Percentiles rank a stretch among this genome's conserved stretches.
These are phyloP conservation scores for Neonectria faginata DNA, from an alignment of 2,329 filamentous ascomycete genomes.

Conservation along the genomic window DNA sequence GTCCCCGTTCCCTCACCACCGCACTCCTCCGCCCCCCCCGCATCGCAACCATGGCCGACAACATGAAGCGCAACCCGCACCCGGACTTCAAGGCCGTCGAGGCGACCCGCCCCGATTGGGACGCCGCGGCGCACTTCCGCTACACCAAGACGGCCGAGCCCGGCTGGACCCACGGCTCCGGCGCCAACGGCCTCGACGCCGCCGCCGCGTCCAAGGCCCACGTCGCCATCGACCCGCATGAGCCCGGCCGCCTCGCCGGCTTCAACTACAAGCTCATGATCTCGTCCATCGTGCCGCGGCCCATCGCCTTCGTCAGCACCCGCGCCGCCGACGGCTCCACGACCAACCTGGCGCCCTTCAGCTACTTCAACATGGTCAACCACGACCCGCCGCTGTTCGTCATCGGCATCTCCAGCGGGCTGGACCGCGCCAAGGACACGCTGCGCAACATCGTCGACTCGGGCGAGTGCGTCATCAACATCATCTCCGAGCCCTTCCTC, in stretches of 20 bases:
- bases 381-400: slow-evolving; percentile 90
- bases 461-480: slow-evolving; percentile 85
- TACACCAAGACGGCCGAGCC: slow-evolving; percentile 74
- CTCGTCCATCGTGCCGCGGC: slow-evolving; percentile 82
- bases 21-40: slow-evolving; percentile 22
- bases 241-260: slow-evolving; percentile 70
- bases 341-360: slow-evolving; percentile 86
- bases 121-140: slow-evolving; percentile 59
- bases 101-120: slow-evolving; percentile 71
- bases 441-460: slow-evolving; percentile 78
- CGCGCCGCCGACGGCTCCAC: slow-evolving; percentile 67
- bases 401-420: slow-evolving; percentile 61
- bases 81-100: slow-evolving; percentile 81
- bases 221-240: slow-evolving; percentile 84
- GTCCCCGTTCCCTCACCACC: slow-evolving; percentile 16
- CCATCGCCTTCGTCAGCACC: slow-evolving; percentile 75
- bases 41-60: slow-evolving; percentile 46
- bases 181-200: slow-evolving; percentile 66
- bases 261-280: slow-evolving; percentile 96
- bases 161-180: slow-evolving; percentile 73
- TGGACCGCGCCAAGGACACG: slow-evolving; percentile 77
- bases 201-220: slow-evolving; percentile 61
- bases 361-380: slow-evolving; percentile 84
- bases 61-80: slow-evolving; percentile 66
- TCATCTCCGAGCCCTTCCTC: slow-evolving; percentile 84